Evolutionary conservation across 192 early-diverging fungal genomes (phyloP), one percentile per base, ranked within the genome.

Genomic region (Entomortierella lignicola): DNA sequence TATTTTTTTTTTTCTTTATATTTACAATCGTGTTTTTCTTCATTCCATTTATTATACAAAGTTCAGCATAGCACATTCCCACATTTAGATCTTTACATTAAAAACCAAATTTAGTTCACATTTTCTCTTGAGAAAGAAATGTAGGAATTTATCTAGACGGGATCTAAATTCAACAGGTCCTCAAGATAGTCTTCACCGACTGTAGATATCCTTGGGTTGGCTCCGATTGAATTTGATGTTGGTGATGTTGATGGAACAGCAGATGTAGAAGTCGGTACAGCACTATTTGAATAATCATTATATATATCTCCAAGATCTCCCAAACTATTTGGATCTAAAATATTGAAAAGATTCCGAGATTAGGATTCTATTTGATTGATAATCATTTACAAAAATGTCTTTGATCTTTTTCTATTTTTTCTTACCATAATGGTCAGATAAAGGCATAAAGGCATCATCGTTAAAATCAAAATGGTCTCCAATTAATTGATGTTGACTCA

Each of bases 161-260:
- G 58, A 27, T 56, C 72, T 56, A 67, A 51, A 51, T 75, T 57
- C 59, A 75, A 29, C 13, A 75, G 59, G 12, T 66, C 72, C 29
- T 75, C 72, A 6, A 75, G 32, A 43, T 65, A 60, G 31, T 61
- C 64, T 21, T 61, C 64, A 13, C 57, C 71, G 0, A 56, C 59
- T 0, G 72, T 75, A 6, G 72, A 55, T 75, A 75, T 75, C 59
- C 72, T 60, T 55, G 51, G 64, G 30, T 75, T 67, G 11, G 64
- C 50, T 2, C 72, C 51, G 27, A 58, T 55, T 56, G 55, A 10
- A 48, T 53, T 0, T 18, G 11, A n/a, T 41, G 34, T 34, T 6
- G 32, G 2, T 44, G 64, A 2, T 39, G n/a, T 32, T 26, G 27
- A 1, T 47, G 60, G 60, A 7, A 56, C 55, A 15, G 61, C 27